Evolutionary conservation across 345 rosid genomes (phyloP).

Genomic region (Dimocarpus longan): DNA sequence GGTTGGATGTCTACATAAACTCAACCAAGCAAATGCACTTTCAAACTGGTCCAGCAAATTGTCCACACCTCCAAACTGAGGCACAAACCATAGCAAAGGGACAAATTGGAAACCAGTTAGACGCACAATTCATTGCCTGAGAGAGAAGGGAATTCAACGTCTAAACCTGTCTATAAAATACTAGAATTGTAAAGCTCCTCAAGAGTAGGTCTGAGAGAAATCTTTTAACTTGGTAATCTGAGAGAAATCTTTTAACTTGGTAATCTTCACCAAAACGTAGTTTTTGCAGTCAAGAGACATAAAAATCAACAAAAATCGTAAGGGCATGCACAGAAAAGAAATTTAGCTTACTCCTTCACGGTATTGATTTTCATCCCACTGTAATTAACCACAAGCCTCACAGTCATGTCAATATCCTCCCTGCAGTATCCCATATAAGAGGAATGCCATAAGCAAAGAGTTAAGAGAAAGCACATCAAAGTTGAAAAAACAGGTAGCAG

Average conservation of each 20-base stretch:
- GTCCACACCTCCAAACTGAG: background rate
- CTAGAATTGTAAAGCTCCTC: background rate
- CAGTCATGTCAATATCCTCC: slow-evolving; percentile 82
- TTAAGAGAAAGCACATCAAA: background rate
- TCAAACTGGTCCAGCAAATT: background rate
- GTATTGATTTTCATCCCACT: slow-evolving; percentile 81
- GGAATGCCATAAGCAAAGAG: slow-evolving; percentile 12
- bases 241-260: background rate
- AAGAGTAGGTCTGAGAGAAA: background rate
- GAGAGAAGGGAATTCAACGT: background rate
- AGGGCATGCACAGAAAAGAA: slow-evolving; percentile 3
- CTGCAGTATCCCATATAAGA: slow-evolving; percentile 42
- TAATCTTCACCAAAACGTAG: background rate
- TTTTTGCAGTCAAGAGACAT: slow-evolving; percentile 5
- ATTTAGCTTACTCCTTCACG: slow-evolving; percentile 75
- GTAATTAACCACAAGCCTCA: slow-evolving; percentile 91
- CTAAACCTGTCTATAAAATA: background rate
- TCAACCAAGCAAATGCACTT: too few species aligned
- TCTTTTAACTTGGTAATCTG: background rate
- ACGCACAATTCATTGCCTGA: background rate
- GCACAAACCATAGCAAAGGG: background rate
- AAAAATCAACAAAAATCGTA: slow-evolving; percentile 13
- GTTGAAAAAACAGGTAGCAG: slow-evolving; percentile 1
- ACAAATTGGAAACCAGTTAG: background rate
- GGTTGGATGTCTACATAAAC: too few species aligned